Percentiles rank a stretch among this genome's conserved stretches.
Evolutionary conservation across 306 rosid species (phyloP).

Genomic region (Carpinus fangiana): DNA sequence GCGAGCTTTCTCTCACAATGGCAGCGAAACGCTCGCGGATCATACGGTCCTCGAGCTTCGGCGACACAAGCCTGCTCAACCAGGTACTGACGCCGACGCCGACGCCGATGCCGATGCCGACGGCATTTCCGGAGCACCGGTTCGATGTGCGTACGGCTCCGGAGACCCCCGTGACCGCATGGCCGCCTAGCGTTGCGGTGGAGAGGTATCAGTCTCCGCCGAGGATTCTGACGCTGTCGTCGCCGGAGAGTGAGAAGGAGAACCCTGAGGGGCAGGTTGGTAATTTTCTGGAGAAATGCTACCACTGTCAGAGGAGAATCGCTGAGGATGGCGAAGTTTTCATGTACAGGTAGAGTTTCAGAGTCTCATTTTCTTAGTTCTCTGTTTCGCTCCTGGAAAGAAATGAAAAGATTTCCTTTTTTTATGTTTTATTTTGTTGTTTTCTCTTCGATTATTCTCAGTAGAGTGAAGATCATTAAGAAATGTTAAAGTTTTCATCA

Average conservation of each 20-base stretch:
- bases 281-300: constrained; percentile 22
- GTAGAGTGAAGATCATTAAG: background rate
- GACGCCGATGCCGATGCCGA: too few species aligned
- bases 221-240: constrained; percentile 9
- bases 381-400: background rate
- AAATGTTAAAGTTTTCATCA: background rate
- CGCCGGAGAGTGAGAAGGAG: constrained; percentile 8
- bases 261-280: background rate
- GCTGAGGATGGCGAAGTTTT: background rate
- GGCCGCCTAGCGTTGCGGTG: background rate
- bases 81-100: constrained; percentile 6
- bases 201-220: too few species aligned
- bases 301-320: constrained; percentile 18
- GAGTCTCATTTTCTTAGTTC: background rate
- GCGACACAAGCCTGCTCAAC: background rate
- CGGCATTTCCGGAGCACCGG: background rate
- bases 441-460: background rate
- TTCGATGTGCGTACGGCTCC: background rate
- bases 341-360: constrained; percentile 28
- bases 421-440: background rate
- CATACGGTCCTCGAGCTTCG: background rate
- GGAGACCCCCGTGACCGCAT: background rate
- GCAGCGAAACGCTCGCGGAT: constrained; percentile 7
- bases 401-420: background rate
- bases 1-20: background rate